Base-by-base conservation (phyloP, 352 stramenopile genomes). In the Pythium phragmiticola region DNA sequence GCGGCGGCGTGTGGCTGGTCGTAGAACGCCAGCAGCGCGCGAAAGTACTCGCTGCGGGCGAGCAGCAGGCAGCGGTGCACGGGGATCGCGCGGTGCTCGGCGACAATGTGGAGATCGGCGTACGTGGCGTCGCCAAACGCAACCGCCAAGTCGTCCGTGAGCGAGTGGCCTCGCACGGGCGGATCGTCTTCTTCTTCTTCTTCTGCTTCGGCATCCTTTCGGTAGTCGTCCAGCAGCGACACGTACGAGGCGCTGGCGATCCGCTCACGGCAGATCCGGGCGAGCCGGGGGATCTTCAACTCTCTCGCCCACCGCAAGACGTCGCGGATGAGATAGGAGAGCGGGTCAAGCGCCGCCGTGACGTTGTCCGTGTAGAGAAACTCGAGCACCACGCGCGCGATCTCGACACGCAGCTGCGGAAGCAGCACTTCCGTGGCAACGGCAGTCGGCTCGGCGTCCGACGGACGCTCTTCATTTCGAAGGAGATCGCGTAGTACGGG, bases 291-390 rank as follows among this genome's bases (percentile, higher is more conserved):
- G 11, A 92, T 68, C n/a, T 77, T 49, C 41, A 74, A 87, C 19
- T 73, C 34, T 14, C 69, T 63, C 5, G 84, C 72, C 5, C 82
- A 80, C n/a, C 74, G 71, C 14, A 83, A 58, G 7, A 93, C 73
- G 52, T 93, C 84, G 11, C 77, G 75, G 2, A 84, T 46, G 11
- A 93, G 65, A 39, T 80, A 89, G 23, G 80, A 80, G 8, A 68
- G 49, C 7, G 69, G 76, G n/a, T 74, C 72, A 3, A 88, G 54
- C 39, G 78, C 67, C n/a, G 72, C 42, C 1, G 77, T 79, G 19
- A 90, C 67, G 21, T 74, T 79, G 56, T 93, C 82, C 0, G 80
- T 91, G 74, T 93, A 91, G 41, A 90, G 73, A 64, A 80, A 93
- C 55, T 90, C 80, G 48, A 93, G 53, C 21, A 91, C 34, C 7